Base-by-base conservation (phyloP, 345 rosid species). In the Citrus medica region DNA sequence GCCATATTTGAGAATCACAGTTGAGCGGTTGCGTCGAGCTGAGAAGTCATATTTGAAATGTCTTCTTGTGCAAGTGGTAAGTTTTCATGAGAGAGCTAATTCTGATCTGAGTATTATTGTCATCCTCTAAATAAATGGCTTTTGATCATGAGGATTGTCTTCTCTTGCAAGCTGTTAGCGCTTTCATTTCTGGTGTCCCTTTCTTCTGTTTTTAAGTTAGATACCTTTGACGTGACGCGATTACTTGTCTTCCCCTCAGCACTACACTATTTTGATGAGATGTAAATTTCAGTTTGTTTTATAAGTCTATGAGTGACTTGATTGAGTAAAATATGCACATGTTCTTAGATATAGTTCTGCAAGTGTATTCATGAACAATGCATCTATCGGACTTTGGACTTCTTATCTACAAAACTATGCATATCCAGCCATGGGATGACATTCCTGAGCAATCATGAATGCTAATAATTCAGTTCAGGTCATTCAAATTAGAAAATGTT, bases 1-100 rank as follows among this genome's bases (percentile, higher is more conserved):
- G 80, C 98, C 99, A 83, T 97, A 92, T 85, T 82, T 97, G 70
- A 90, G 93, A 81, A 84, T 97, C 69, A 91, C 97, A 7, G 84
- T 94, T 80, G 96, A 93, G 78, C 88, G 97, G 72, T 87, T 97
- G 82, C 92, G 86, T 51, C 89, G 91, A 75, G 84, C 97, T n/a
- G 93, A 92, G 80, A 90, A 88, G 79, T 84, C 97, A 65, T 87
- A 88, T 82, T 85, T 97, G 85, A 97, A 97, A 81, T 94, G 98
- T 76, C 98, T 97, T 82, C 96, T 97, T 67, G 42, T 94, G 78
- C 98, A 97, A 93, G 97, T 97, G 97, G 99, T 97, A 88, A 86
- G 94, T 64, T 75, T 40, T 81, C 48, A 24, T 72, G 76, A 27
- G 64, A 61, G 24, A 37, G 37, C 77, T 69, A 58, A 37, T 32